Evolutionary conservation across 2,329 filamentous ascomycete species (phyloP).

Genomic region (Cadophora sp.): DNA sequence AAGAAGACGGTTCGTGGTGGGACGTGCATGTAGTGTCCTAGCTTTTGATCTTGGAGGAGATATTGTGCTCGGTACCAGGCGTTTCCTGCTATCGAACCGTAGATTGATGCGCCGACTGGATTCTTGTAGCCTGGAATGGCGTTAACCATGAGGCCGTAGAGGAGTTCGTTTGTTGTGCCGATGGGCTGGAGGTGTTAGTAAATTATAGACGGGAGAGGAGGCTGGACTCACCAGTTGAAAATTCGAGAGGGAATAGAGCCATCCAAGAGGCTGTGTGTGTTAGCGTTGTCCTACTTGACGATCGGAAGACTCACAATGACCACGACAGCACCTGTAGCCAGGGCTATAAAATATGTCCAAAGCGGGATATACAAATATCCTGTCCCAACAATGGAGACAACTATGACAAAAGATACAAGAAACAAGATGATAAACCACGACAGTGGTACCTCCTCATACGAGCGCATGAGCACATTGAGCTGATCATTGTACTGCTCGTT

Average conservation of each 20-base stretch:
- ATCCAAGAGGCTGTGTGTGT: slow-evolving; percentile 54
- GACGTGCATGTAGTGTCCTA: slow-evolving; percentile 70
- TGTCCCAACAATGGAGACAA: slow-evolving; percentile 58
- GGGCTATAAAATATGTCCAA: slow-evolving; percentile 65
- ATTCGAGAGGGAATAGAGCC: slow-evolving; percentile 66
- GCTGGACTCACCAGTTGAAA: slow-evolving; percentile 48
- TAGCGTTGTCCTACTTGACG: neutral
- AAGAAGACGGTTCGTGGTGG: slow-evolving; percentile 66
- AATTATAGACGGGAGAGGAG: neutral
- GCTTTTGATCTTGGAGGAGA: slow-evolving; percentile 68
- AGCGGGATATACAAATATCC: slow-evolving; percentile 63
- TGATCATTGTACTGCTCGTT: slow-evolving; percentile 64
- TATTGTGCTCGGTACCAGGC: slow-evolving; percentile 65
- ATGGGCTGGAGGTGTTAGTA: slow-evolving; percentile 51
- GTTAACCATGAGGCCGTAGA: slow-evolving; percentile 66
- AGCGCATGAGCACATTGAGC: slow-evolving; percentile 63
- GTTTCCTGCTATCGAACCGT: slow-evolving; percentile 65
- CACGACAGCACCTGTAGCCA: slow-evolving; percentile 60
- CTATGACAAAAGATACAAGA: slow-evolving; percentile 53
- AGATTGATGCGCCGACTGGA: slow-evolving; percentile 63
- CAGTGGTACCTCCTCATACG: slow-evolving; percentile 63
- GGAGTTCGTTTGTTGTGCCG: slow-evolving; percentile 64
- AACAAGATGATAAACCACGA: slow-evolving; percentile 65
- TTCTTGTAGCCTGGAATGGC: slow-evolving; percentile 58
- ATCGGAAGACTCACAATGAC: slow-evolving; percentile 49